Evolutionary conservation across 1,139 yeast species (phyloP), one percentile per base, ranked within the genome.

Genomic region (Kluyveromyces sp.): DNA sequence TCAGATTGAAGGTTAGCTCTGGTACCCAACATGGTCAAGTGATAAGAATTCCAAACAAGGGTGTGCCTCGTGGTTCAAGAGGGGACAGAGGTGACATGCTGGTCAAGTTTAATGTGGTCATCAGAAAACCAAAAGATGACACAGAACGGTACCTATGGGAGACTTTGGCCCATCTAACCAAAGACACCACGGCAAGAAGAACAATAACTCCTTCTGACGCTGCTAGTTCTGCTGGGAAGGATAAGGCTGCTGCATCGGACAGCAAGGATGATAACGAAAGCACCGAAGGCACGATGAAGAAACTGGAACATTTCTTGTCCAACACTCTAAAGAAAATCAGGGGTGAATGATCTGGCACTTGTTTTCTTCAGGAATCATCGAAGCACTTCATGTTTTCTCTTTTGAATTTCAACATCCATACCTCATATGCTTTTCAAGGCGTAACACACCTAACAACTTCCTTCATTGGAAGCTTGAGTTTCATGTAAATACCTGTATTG

Each of bases 61-160:
- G 99, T 46, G 84, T 88, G 51, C 97, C 97, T 39, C 70, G 73
- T 41, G 74, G 75, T 50, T 44, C 49, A 32, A 68, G 77, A 42
- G 74, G 74, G 46, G 57, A 76, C 40, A 77, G 96, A 58, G 96
- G 96, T 45, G 88, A 84, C 56, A 73, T 89, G 74, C 82, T 78
- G 55, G 88, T 92, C 28, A 71, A 77, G 9, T 75, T 88, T 53
- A 77, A 78, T 43, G 85, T 94, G 22, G 77, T 78, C 60, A 78
- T 89, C 1, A 70, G 79, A 52, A 75, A 79, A 46, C 92, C 97
- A 3, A 75, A 75, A 46, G 83, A 87, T 15, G 86, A 92, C n/a
- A 83, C 92, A 2, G 96, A 92, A 63, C 80, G 80, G 8, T 94
- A 94, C n/a, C 70, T 92, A 46, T 73, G 94, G 56, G 99, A 94